Conservation (phyloP, 148 eudicot genomes). For the Amaranthus cruentus region DNA sequence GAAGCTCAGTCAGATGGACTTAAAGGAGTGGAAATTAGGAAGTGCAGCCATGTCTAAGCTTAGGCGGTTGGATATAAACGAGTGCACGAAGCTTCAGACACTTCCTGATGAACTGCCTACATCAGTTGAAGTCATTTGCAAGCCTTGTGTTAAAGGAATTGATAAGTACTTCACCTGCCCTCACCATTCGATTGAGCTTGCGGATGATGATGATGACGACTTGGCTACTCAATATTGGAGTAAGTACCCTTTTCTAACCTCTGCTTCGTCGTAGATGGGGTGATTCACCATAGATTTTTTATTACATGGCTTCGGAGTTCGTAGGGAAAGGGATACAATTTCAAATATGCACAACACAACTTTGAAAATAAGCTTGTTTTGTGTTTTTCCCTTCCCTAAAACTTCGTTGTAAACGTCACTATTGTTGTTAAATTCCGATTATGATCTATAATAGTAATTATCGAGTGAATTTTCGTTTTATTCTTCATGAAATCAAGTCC, state of each 20-base stretch:
- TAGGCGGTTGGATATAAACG: not conserved
- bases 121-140: conserved; percentile 5
- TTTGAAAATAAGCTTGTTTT: no score
- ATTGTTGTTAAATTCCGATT: no score
- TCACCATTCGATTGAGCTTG: not conserved
- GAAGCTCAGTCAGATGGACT: not conserved
- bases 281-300: no score
- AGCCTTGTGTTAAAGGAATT: not conserved
- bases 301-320: no score
- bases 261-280: no score
- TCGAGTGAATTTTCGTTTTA: no score
- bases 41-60: conserved; percentile 26
- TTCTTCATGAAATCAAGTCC: no score
- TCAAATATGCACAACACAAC: no score
- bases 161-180: conserved; percentile 4
- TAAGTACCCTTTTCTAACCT: not conserved
- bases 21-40: conserved; percentile 24
- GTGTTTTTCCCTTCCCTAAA: no score
- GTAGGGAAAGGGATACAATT: no score
- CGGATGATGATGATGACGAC: not conserved
- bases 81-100: conserved; percentile 7
- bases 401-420: no score
- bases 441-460: no score
- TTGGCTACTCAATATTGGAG: not conserved
- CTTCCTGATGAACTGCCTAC: conserved; percentile 23